Evolutionary conservation across 345 rosid genomes (phyloP).

Genomic region (Camelina hispida): DNA sequence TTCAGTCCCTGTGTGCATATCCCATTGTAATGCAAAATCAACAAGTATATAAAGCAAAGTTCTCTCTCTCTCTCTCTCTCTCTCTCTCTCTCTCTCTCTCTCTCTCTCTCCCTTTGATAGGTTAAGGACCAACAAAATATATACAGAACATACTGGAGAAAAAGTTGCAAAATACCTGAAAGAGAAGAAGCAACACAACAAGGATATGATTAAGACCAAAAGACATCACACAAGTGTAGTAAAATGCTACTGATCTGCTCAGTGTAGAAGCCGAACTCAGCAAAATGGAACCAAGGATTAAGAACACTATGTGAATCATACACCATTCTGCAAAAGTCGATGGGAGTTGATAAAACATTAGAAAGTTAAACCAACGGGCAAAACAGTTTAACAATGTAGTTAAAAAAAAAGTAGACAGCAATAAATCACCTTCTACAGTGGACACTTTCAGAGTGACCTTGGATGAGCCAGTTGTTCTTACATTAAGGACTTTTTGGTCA

Average conservation of each 20-base stretch:
- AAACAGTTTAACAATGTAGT: neutral
- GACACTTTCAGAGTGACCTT: constrained; percentile 56
- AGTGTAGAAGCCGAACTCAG: constrained; percentile 59
- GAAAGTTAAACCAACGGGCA: constrained; percentile 8
- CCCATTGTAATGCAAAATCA: no score
- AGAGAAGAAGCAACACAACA: constrained; percentile 64
- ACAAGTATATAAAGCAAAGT: no score
- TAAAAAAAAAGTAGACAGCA: neutral
- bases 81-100: neutral
- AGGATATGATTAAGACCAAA: constrained; percentile 77
- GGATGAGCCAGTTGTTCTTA: constrained; percentile 55
- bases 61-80: neutral
- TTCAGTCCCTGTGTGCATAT: no score
- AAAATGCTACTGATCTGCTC: constrained; percentile 72
- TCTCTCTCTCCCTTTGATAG: neutral
- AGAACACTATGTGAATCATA: neutral
- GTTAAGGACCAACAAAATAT: neutral
- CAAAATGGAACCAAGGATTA: constrained; percentile 35
- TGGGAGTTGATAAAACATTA: neutral
- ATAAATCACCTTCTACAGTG: constrained; percentile 57
- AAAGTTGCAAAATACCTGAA: constrained; percentile 54
- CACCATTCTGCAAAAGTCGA: constrained; percentile 53
- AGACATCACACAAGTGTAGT: constrained; percentile 67
- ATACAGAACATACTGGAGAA: neutral
- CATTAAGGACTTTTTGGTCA: constrained; percentile 64